phyloP scores from a whole-genome alignment of 2,329 filamentous ascomycete species.

The Sarocladium oryzae region DNA sequence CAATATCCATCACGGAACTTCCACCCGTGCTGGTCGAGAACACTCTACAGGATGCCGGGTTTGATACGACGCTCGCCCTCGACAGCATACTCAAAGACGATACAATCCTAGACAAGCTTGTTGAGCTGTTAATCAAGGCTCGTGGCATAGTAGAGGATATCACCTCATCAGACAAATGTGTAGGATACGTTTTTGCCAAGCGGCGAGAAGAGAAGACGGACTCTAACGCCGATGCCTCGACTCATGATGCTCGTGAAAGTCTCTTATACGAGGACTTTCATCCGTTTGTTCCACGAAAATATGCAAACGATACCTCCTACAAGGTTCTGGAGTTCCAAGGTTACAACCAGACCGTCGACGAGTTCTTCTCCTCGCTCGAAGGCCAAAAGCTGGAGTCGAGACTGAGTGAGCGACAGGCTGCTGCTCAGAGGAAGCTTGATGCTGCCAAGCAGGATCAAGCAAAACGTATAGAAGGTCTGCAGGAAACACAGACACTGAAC shows the following conservation, averaged over 20 bases:
- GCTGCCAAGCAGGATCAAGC: conserved; percentile 77
- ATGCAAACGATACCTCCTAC: conserved; percentile 58
- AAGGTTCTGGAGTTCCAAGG: conserved; percentile 71
- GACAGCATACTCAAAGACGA: conserved; percentile 65
- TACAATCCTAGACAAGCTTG: conserved; percentile 55
- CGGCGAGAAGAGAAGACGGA: conserved; percentile 28
- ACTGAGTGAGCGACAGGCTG: conserved; percentile 72
- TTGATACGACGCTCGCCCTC: conserved; percentile 62
- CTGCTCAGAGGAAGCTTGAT: conserved; percentile 77
- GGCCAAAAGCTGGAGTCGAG: conserved; percentile 84
- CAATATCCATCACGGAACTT: conserved; percentile 78
- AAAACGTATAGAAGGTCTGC: conserved; percentile 76
- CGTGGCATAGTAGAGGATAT: conserved; percentile 63
- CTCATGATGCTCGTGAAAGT: conserved; percentile 34
- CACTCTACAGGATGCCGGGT: conserved; percentile 61
- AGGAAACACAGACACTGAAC: conserved; percentile 75
- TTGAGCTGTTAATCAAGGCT: conserved; percentile 64
- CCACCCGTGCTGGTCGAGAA: conserved; percentile 87
- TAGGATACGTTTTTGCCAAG: conserved; percentile 85
- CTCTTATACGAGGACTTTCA: conserved; percentile 92
- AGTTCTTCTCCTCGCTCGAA: conserved; percentile 95
- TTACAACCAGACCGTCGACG: conserved; percentile 90
- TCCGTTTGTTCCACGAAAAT: conserved; percentile 79
- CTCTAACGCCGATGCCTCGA: conserved; percentile 14
- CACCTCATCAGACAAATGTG: conserved; percentile 56